Evolutionary conservation across 441 rosid genomes (phyloP).

Genomic region (Erodium moschatum): DNA sequence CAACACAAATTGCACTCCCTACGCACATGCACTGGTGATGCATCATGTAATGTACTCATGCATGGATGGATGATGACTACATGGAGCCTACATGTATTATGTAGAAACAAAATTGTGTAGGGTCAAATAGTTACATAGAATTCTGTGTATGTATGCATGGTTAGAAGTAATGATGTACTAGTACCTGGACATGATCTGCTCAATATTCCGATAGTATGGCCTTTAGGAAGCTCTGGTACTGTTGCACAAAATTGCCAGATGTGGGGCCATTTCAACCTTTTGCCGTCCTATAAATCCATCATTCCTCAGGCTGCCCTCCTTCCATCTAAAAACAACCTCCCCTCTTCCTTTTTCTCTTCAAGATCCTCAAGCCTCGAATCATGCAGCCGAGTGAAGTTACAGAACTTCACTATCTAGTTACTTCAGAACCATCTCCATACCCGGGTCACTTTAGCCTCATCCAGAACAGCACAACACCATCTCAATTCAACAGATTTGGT

Average conservation of each 20-base stretch:
- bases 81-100: constrained; percentile 1
- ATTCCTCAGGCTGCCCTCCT: constrained; percentile 31
- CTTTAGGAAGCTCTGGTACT: constrained; percentile 22
- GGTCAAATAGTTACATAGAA: not conserved
- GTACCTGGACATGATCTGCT: constrained; percentile 34
- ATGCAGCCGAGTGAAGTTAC: constrained; percentile 58
- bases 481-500: constrained; percentile 27
- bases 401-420: constrained; percentile 35
- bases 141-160: constrained; percentile 16
- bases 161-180: constrained; percentile 17
- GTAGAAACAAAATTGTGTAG: constrained; percentile 1
- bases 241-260: constrained; percentile 33
- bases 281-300: constrained; percentile 39
- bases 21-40: constrained; percentile 11
- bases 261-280: constrained; percentile 43
- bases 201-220: constrained; percentile 28
- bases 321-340: not conserved
- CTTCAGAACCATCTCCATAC: constrained; percentile 36
- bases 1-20: constrained; percentile 25
- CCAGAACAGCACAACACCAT: constrained; percentile 31
- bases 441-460: constrained; percentile 26
- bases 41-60: constrained; percentile 17
- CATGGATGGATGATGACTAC: constrained; percentile 11
- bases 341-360: constrained; percentile 16
- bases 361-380: constrained; percentile 20